Conservation (phyloP, 257 asterid genomes). For the Nicotiana paniculata region DNA sequence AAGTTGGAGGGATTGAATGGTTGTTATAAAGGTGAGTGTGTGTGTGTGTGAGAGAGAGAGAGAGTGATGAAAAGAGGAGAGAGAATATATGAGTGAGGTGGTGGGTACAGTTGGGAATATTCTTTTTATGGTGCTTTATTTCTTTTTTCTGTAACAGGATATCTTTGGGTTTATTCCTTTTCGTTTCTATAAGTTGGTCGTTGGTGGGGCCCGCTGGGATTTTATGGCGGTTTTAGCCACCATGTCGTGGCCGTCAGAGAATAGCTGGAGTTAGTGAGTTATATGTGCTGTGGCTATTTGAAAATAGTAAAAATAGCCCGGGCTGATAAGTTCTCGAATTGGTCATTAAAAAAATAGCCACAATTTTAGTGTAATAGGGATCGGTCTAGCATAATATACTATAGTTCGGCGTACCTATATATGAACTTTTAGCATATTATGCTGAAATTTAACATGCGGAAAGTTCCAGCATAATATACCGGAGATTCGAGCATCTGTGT, state of each 20-base stretch:
- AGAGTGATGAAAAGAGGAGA: conserved; percentile 14
- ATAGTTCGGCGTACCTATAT: no score
- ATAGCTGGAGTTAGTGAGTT: no score
- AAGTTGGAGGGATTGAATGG: not conserved
- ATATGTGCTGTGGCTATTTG: no score
- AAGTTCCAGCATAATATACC: no score
- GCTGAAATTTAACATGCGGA: no score
- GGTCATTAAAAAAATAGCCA: no score
- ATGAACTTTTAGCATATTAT: no score
- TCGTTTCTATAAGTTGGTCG: not conserved
- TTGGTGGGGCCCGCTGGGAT: not conserved
- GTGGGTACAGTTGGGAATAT: conserved; percentile 51
- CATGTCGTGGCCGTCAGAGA: not conserved
- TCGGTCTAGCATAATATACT: no score
- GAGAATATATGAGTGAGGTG: conserved; percentile 33
- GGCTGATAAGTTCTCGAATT: no score
- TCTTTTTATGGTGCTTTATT: conserved; percentile 29
- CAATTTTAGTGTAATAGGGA: no score
- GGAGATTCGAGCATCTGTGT: no score
- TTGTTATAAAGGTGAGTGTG: not conserved
- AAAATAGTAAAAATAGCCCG: no score
- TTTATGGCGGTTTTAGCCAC: not conserved
- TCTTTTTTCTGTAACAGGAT: conserved; percentile 21
- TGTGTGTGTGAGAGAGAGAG: not conserved
- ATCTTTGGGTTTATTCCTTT: conserved; percentile 60